These are phyloP conservation scores for Craterostigma plantagineum DNA, from an alignment of 257 asterid genomes.

Conservation along the genomic window DNA sequence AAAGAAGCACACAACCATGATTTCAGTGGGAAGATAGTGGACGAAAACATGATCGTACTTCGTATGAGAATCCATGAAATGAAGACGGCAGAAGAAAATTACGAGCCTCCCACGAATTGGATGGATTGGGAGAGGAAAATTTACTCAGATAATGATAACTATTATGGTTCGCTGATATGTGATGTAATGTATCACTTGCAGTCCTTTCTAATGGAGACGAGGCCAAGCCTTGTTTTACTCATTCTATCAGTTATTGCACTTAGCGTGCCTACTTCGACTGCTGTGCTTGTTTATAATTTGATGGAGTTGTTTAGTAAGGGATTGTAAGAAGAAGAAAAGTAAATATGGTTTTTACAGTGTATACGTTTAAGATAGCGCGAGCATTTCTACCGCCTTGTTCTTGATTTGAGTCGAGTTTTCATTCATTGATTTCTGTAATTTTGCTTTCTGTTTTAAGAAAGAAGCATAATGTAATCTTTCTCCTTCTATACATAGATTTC, in stretches of 20 bases:
- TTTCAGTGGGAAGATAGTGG: slow-evolving; percentile 11
- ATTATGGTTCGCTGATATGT: slow-evolving; percentile 13
- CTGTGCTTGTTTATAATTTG: slow-evolving; percentile 6
- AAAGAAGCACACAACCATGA: slow-evolving; percentile 8
- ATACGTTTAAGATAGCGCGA: too few relatives aligned
- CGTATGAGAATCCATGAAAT: slow-evolving; percentile 20
- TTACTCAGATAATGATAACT: slow-evolving; percentile 1
- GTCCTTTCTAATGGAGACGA: slow-evolving; percentile 12
- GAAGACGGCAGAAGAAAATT: slow-evolving; percentile 13
- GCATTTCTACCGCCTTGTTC: too few relatives aligned
- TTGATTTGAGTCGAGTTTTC: too few relatives aligned
- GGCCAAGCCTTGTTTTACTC: slow-evolving; percentile 18
- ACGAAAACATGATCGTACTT: slow-evolving; percentile 15
- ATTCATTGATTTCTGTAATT: too few relatives aligned
- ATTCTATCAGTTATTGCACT: slow-evolving; percentile 9
- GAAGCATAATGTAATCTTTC: too few relatives aligned
- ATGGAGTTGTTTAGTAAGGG: neutral
- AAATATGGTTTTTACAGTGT: too few relatives aligned
- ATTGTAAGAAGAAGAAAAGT: too few relatives aligned
- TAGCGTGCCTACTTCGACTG: slow-evolving; percentile 13
- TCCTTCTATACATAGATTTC: too few relatives aligned
- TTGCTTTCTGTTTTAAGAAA: too few relatives aligned
- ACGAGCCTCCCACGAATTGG: slow-evolving; percentile 19
- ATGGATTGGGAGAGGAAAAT: slow-evolving; percentile 21
- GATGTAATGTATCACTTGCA: slow-evolving; percentile 13